Evolutionary conservation across 208 protist species (phyloP).

Genomic region (Crithidia acanthocephali): DNA sequence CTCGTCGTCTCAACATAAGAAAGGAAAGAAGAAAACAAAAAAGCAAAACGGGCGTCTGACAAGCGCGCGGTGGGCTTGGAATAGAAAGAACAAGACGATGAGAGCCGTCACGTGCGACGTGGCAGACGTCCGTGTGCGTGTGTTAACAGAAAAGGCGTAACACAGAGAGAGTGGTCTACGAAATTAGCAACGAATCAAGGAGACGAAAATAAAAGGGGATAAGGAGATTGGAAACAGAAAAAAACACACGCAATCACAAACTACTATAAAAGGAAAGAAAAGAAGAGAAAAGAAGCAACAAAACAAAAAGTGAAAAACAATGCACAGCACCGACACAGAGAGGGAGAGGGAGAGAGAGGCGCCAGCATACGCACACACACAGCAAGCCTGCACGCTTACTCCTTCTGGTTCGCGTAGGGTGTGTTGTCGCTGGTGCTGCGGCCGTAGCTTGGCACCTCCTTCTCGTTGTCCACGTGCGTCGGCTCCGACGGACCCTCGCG

Average conservation of each 20-base stretch:
- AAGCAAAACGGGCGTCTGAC: too few relatives aligned
- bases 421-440: conserved; percentile 9
- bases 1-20: too few relatives aligned
- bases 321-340: background rate
- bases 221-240: background rate
- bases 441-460: background rate
- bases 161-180: background rate
- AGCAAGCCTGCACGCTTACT: background rate
- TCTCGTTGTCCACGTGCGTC: background rate
- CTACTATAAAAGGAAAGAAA: background rate
- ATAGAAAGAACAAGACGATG: too few relatives aligned
- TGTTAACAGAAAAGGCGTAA: too few relatives aligned
- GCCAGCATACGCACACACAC: background rate
- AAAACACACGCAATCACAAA: background rate
- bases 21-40: too few relatives aligned
- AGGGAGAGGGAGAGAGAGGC: too few relatives aligned
- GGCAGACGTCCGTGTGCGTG: too few relatives aligned
- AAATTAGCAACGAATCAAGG: background rate
- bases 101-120: too few relatives aligned
- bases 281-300: conserved; percentile 3
- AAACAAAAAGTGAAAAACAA: too few relatives aligned
- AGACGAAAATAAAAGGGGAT: background rate
- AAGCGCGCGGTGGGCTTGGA: too few relatives aligned
- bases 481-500: conserved; percentile 1
- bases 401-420: conserved; percentile 2